These are phyloP conservation scores for Nephelium lappaceum DNA, from an alignment of 345 rosid species.

Conservation along the genomic window DNA sequence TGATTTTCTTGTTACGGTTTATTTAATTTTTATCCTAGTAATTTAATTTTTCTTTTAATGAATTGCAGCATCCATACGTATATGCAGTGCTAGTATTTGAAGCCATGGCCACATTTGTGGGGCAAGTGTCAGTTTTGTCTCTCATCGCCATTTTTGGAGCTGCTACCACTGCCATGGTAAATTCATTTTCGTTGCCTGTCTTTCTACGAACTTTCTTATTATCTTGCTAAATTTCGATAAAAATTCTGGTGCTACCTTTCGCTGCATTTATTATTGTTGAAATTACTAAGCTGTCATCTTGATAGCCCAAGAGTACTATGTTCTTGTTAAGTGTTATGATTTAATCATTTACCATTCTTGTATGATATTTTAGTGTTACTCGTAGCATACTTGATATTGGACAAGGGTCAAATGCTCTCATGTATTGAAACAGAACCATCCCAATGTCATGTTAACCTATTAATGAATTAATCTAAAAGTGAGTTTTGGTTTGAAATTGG, in stretches of 20 bases:
- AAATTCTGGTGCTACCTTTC: not conserved
- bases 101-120: conserved; percentile 86
- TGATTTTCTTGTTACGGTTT: not conserved
- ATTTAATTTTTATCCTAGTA: not conserved
- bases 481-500: not conserved
- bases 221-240: too few relatives aligned
- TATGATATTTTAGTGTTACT: not conserved
- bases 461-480: not conserved
- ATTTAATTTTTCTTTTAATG: conserved; percentile 3
- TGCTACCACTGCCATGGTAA: conserved; percentile 90
- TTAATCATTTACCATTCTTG: not conserved
- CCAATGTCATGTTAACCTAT: not conserved
- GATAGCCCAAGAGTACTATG: not conserved
- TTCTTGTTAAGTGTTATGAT: not conserved
- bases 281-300: not conserved
- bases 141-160: conserved; percentile 88
- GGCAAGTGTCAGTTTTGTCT: conserved; percentile 80
- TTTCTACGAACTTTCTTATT: not conserved
- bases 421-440: too few relatives aligned
- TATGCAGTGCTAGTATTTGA: conserved; percentile 81
- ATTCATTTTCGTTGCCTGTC: not conserved
- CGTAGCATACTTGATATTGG: not conserved
- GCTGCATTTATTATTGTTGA: not conserved
- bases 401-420: too few relatives aligned
- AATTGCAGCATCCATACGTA: conserved; percentile 72